A percentile compares a stretch with the other conserved stretches of the same genome.
phyloP scores from a whole-genome alignment of 208 protist species.

The Crithidia brevicula region DNA sequence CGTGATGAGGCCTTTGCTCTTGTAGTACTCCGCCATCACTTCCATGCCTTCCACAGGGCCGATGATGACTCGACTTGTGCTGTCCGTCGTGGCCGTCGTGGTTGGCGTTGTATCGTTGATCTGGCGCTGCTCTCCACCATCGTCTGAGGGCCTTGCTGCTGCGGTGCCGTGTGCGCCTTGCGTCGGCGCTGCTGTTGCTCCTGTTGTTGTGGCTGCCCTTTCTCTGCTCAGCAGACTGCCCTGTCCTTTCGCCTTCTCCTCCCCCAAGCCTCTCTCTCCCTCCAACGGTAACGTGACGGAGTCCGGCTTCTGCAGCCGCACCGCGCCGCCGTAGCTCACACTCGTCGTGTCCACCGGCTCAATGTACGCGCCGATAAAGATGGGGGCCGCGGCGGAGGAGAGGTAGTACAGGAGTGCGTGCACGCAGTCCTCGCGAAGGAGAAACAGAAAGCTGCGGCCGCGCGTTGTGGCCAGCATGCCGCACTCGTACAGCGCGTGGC shows the following conservation, averaged over 20 bases:
- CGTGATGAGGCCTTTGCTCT: slow-evolving; percentile 41
- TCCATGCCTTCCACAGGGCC: slow-evolving; percentile 22
- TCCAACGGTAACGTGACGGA: slow-evolving; percentile 7
- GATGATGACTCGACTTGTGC: slow-evolving; percentile 16
- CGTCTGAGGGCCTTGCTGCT: neutral
- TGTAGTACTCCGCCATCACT: slow-evolving; percentile 41
- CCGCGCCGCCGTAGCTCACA: slow-evolving; percentile 49
- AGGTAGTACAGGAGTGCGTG: slow-evolving; percentile 47
- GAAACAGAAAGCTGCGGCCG: slow-evolving; percentile 48
- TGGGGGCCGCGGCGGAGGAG: slow-evolving; percentile 38
- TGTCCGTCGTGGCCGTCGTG: neutral
- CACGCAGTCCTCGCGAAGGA: slow-evolving; percentile 40
- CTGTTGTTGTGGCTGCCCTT: too few species aligned
- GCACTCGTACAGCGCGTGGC: slow-evolving; percentile 45
- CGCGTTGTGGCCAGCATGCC: slow-evolving; percentile 46
- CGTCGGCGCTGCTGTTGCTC: too few species aligned
- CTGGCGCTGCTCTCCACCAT: slow-evolving; percentile 9
- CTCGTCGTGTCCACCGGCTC: slow-evolving; percentile 49
- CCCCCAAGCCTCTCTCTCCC: neutral
- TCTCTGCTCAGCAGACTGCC: too few species aligned
- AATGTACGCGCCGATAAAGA: slow-evolving; percentile 57
- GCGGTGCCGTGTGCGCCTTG: too few species aligned
- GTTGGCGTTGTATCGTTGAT: neutral
- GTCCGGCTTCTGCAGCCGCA: slow-evolving; percentile 35
- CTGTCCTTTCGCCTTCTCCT: neutral